A percentile compares a stretch with the other conserved stretches of the same genome.
phyloP scores from a whole-genome alignment of 2,329 filamentous ascomycete species.

The Xylaria sp. region DNA sequence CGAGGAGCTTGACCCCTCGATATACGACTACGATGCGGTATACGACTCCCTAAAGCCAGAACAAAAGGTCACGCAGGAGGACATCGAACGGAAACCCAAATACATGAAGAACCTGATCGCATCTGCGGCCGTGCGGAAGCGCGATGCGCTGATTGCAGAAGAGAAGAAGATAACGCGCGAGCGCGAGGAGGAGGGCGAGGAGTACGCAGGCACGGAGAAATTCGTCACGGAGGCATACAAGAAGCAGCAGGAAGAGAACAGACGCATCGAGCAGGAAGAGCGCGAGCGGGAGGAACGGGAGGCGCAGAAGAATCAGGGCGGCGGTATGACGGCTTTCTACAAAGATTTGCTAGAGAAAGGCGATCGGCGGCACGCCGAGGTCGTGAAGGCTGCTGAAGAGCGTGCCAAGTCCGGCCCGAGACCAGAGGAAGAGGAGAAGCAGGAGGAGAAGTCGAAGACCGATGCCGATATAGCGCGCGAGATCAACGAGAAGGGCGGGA shows the following conservation, averaged over 20 bases:
- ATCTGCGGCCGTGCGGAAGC: slow-evolving; percentile 79
- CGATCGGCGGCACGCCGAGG: slow-evolving; percentile 75
- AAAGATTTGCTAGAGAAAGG: slow-evolving; percentile 76
- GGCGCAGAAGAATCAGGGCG: slow-evolving; percentile 70
- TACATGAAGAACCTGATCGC: slow-evolving; percentile 82
- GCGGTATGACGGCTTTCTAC: slow-evolving; percentile 84
- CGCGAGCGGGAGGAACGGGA: slow-evolving; percentile 71
- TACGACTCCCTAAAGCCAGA: slow-evolving; percentile 81
- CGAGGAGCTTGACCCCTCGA: slow-evolving; percentile 73
- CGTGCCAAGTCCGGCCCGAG: slow-evolving; percentile 56
- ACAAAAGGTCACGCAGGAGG: slow-evolving; percentile 62
- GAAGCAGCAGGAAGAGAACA: slow-evolving; percentile 81
- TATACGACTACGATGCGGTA: slow-evolving; percentile 88
- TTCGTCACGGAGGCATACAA: slow-evolving; percentile 89
- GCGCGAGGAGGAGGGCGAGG: slow-evolving; percentile 82
- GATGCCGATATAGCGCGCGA: slow-evolving; percentile 74
- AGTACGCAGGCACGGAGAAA: slow-evolving; percentile 84
- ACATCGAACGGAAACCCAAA: slow-evolving; percentile 73
- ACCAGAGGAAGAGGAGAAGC: slow-evolving; percentile 47
- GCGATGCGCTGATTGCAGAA: slow-evolving; percentile 80
- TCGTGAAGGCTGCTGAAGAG: slow-evolving; percentile 74
- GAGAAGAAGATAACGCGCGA: slow-evolving; percentile 84
- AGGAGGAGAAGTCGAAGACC: slow-evolving; percentile 60
- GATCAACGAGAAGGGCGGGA: slow-evolving; percentile 70
- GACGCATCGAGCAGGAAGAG: slow-evolving; percentile 77